These are phyloP conservation scores for Blastomyces percursus DNA, from an alignment of 2,329 filamentous ascomycete species.

Conservation along the genomic window DNA sequence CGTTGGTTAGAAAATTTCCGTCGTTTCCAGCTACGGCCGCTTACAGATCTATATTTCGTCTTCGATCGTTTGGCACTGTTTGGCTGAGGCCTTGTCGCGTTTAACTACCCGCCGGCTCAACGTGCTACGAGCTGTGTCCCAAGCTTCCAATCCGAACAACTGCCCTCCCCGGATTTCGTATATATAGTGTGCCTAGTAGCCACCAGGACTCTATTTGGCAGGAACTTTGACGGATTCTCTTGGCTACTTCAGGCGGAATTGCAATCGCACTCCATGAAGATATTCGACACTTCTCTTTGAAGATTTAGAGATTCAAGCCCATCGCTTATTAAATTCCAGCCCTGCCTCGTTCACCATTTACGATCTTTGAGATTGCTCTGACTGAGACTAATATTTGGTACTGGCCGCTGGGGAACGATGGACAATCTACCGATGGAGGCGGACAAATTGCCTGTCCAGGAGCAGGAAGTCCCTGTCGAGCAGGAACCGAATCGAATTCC, in stretches of 20 bases:
- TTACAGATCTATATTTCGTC: not conserved
- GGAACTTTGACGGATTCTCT: not conserved
- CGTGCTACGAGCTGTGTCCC: not conserved
- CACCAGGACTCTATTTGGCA: not conserved
- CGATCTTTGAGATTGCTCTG: not conserved
- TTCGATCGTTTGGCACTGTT: not conserved
- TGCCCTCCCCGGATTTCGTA: not conserved
- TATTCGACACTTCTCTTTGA: constrained; percentile 1
- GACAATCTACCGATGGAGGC: constrained; percentile 10
- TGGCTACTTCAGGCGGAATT: not conserved
- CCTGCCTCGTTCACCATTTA: not conserved
- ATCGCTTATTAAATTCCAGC: not conserved
- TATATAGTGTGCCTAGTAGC: not conserved
- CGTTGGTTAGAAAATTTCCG: not conserved
- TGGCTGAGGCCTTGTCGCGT: not conserved
- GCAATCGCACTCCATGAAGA: constrained; percentile 1
- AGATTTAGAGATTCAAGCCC: not conserved
- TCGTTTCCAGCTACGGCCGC: not conserved
- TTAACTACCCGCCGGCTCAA: constrained; percentile 4
- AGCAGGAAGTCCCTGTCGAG: constrained; percentile 3
- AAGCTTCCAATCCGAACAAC: not conserved
- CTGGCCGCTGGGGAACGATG: constrained; percentile 8
- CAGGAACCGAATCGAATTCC: not conserved
- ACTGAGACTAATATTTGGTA: not conserved
- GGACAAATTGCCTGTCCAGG: constrained; percentile 10